These are phyloP conservation scores for Magnaporthiopsis rhizophila DNA, from an alignment of 2,329 filamentous ascomycete genomes.

Conservation along the genomic window DNA sequence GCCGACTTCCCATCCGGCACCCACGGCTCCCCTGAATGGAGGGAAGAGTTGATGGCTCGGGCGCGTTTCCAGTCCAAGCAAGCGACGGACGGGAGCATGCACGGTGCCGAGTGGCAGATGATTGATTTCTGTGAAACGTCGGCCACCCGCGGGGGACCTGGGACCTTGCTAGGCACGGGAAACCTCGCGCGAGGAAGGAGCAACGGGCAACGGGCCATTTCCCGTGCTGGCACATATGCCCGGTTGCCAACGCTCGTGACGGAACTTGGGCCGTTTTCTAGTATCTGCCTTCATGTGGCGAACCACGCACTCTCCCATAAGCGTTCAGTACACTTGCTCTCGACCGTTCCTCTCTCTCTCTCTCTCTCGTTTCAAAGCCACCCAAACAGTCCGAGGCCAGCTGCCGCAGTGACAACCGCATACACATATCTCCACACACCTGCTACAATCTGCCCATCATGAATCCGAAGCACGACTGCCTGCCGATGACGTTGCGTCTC, in stretches of 20 bases:
- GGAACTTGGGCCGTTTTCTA: no score
- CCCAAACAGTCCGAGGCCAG: no score
- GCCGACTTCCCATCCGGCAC: not conserved
- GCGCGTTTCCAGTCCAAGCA: not conserved
- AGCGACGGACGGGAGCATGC: not conserved
- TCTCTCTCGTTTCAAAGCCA: not conserved
- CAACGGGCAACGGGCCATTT: not conserved
- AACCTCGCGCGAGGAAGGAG: not conserved
- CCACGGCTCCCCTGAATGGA: not conserved
- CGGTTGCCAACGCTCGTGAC: no score
- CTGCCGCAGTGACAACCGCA: not conserved
- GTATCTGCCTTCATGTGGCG: no score
- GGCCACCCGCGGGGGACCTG: not conserved
- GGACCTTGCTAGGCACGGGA: not conserved
- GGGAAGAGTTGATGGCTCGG: not conserved
- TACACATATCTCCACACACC: not conserved
- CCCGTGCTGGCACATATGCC: no score
- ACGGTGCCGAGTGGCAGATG: not conserved
- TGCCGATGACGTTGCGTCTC: conserved; percentile 11
- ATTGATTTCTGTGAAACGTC: not conserved
- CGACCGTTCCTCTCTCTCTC: no score
- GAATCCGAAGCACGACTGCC: not conserved
- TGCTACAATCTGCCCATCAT: not conserved
- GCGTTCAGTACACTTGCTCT: no score
- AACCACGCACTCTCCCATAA: no score